phyloP scores from a whole-genome alignment of 192 early-diverging fungal genomes.

The Ramicandelaber brevisporus region DNA sequence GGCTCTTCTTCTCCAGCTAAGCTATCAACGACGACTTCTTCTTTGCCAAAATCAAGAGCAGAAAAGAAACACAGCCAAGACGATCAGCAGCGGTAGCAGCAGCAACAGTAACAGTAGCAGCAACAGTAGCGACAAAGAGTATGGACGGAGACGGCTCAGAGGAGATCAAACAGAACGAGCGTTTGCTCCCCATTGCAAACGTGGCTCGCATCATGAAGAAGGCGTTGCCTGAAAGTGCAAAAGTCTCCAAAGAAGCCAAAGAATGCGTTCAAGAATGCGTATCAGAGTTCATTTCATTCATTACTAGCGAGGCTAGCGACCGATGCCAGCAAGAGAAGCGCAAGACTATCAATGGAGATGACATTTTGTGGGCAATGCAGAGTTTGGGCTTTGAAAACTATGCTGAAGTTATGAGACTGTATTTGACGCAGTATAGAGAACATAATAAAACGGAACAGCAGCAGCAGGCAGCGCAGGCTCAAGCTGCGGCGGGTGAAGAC shows the following conservation, averaged over 20 bases:
- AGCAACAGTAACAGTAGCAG: too few relatives aligned
- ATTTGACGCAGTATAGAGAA: constrained; percentile 71
- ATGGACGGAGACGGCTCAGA: constrained; percentile 46
- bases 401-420: constrained; percentile 65
- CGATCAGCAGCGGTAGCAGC: too few relatives aligned
- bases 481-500: constrained; percentile 4
- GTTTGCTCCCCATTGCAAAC: constrained; percentile 84
- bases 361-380: constrained; percentile 95
- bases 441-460: constrained; percentile 19
- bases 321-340: constrained; percentile 83
- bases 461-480: constrained; percentile 5
- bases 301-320: constrained; percentile 94
- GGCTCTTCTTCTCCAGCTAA: too few relatives aligned
- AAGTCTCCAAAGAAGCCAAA: constrained; percentile 97
- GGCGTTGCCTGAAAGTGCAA: constrained; percentile 86
- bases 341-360: constrained; percentile 96
- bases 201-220: constrained; percentile 96
- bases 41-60: too few relatives aligned
- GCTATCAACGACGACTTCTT: too few relatives aligned
- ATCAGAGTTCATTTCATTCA: constrained; percentile 93
- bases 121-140: too few relatives aligned
- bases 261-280: constrained; percentile 93
- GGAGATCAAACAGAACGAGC: constrained; percentile 83
- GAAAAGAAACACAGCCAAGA: too few relatives aligned
- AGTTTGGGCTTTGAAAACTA: constrained; percentile 97